phyloP scores from a whole-genome alignment of 2,329 filamentous ascomycete genomes.

The Rutstroemia sp. region DNA sequence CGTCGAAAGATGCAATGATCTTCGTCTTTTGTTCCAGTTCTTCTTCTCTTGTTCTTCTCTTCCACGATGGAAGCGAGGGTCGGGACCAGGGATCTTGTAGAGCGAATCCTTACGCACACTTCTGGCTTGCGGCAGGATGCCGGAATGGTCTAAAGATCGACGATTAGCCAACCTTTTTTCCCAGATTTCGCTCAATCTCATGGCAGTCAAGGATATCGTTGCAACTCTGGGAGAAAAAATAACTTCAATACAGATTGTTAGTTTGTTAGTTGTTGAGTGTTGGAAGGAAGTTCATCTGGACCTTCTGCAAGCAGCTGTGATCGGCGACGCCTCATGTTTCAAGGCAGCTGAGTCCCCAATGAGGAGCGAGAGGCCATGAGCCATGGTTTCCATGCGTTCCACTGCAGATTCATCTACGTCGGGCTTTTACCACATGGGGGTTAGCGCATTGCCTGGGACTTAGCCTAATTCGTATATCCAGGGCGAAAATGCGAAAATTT shows the following conservation, averaged over 20 bases:
- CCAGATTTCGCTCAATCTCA: conserved; percentile 3
- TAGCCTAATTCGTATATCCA: not conserved
- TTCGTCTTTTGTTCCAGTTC: not conserved
- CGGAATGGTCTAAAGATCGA: conserved; percentile 8
- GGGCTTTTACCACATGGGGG: not conserved
- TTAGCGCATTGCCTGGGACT: not conserved
- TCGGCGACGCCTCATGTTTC: conserved; percentile 5
- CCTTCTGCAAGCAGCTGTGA: conserved; percentile 6
- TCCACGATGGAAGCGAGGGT: not conserved
- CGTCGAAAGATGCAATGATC: not conserved
- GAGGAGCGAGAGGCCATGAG: not conserved
- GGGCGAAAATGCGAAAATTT: not conserved
- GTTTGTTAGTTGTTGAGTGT: not conserved
- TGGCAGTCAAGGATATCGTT: conserved; percentile 5
- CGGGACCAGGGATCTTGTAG: not conserved
- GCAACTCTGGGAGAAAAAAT: not conserved
- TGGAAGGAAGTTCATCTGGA: conserved; percentile 5
- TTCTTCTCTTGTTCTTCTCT: too few species aligned
- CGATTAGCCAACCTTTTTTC: not conserved
- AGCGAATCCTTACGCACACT: not conserved
- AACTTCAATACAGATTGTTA: not conserved
- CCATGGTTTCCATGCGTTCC: not conserved
- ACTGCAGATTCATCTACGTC: not conserved
- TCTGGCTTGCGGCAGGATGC: not conserved
- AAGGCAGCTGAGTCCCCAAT: conserved; percentile 8